A percentile compares a stretch with the other conserved stretches of the same genome.
Evolutionary conservation across 2,329 filamentous ascomycete species (phyloP).

Genomic region (Didymella keratinophila): DNA sequence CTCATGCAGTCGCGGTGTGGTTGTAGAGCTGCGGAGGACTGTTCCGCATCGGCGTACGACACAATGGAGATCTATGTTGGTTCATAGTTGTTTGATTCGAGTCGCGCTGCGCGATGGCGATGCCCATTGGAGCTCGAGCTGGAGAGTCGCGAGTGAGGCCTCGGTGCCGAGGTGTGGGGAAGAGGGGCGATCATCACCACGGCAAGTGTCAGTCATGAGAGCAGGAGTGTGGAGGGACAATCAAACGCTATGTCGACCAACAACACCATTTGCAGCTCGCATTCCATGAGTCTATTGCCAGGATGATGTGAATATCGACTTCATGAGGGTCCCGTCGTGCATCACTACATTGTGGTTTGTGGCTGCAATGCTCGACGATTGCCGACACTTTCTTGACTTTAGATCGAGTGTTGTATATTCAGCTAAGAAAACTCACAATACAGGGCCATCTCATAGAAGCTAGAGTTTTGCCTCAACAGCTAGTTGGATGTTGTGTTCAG

Average conservation of each 20-base stretch:
- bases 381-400: no score
- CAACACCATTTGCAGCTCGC: not conserved
- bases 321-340: no score
- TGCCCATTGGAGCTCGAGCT: not conserved
- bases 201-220: not conserved
- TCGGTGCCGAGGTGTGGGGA: slow-evolving; percentile 7
- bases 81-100: not conserved
- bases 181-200: not conserved
- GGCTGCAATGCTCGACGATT: no score
- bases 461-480: no score
- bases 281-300: no score
- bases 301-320: no score
- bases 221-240: not conserved
- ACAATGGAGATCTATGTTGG: no score
- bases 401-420: no score
- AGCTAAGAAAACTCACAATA: no score
- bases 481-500: no score
- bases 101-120: not conserved
- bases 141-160: not conserved
- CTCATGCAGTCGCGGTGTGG: not conserved
- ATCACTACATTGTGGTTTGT: no score
- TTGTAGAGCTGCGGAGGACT: not conserved
- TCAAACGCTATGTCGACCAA: not conserved
- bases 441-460: no score
- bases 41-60: not conserved